phyloP scores from a whole-genome alignment of 176 grass and related monocot genomes.

The Raddia distichophylla region DNA sequence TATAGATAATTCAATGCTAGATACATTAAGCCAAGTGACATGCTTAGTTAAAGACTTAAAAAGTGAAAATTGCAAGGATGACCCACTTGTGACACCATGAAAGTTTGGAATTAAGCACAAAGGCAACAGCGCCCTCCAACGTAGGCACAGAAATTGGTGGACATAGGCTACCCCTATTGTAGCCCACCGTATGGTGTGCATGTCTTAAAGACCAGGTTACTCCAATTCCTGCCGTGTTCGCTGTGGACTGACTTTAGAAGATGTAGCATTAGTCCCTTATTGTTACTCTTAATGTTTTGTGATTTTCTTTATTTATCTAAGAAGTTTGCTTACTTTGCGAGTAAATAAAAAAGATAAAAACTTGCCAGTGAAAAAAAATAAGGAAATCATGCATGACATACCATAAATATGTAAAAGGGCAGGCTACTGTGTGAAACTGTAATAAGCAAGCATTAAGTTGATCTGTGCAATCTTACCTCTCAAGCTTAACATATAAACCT shows the following conservation, averaged over 20 bases:
- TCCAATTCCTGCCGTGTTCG: neutral
- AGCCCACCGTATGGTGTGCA: slow-evolving; percentile 9
- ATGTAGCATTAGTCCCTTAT: neutral
- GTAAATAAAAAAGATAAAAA: neutral
- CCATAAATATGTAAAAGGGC: neutral
- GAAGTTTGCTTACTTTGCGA: neutral
- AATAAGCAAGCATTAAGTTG: slow-evolving; percentile 6
- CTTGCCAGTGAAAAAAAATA: neutral
- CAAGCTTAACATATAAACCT: slow-evolving; percentile 74
- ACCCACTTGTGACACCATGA: neutral
- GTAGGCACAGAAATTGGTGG: neutral
- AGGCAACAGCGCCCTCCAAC: neutral
- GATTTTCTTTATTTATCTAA: neutral
- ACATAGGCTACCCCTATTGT: neutral
- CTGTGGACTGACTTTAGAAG: neutral
- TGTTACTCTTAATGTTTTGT: neutral
- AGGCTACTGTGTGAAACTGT: neutral
- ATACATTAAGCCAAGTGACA: neutral
- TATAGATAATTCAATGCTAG: neutral
- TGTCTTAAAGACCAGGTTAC: neutral
- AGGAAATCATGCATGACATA: neutral
- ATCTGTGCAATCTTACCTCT: slow-evolving; percentile 56
- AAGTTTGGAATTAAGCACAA: neutral
- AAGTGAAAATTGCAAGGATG: neutral
- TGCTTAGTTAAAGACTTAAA: neutral